Evolutionary conservation across 768 basidiomycete genomes (phyloP), one percentile per base, ranked within the genome.

Genomic region (Mycena metata): DNA sequence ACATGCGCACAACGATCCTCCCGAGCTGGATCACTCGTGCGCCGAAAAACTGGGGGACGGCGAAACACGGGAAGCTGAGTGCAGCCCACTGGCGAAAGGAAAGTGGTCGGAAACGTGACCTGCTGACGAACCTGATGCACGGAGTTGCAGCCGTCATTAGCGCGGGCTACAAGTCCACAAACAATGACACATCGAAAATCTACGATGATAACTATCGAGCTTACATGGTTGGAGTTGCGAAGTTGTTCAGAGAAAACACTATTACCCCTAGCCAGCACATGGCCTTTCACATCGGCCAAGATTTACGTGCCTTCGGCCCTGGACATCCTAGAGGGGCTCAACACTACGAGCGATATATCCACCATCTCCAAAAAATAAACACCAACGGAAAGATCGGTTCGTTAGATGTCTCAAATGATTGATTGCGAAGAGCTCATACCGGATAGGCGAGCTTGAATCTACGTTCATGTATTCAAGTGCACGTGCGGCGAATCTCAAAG

Each of bases 31-130:
- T 76, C 39, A 33, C 60, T 26, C 19, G 55, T 8, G 70, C 75
- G 41, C 75, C 76, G 33, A 26, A 70, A 45, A 60, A 72, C 57
- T 69, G 67, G 75, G 69, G 77, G 13, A 74, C 73, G 55, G 24
- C 64, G 42, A 11, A 75, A 58, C 56, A 70, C 1, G 78, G 78
- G 13, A 79, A 79, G 54, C 76, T 79, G 6, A 75, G 70, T 39
- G 80, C 81, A 0, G 76, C 82, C 52, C 77, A 84, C 42, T 84
- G 81, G 79, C 74, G 75, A 0, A 19, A 52, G 17, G 66, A 73
- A n/a, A 46, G 55, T 11, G 67, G 69, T 1, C 70, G 75, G 0
- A 59, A 60, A 17, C 36, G 69, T 5, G 45, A 66, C 10, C 69
- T 78, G 54, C 69, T 82, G 2, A 46, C 61, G 7, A 80, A 82